These are phyloP conservation scores for Kalmusia sp. DNA, from an alignment of 2,329 filamentous ascomycete genomes.

Conservation along the genomic window DNA sequence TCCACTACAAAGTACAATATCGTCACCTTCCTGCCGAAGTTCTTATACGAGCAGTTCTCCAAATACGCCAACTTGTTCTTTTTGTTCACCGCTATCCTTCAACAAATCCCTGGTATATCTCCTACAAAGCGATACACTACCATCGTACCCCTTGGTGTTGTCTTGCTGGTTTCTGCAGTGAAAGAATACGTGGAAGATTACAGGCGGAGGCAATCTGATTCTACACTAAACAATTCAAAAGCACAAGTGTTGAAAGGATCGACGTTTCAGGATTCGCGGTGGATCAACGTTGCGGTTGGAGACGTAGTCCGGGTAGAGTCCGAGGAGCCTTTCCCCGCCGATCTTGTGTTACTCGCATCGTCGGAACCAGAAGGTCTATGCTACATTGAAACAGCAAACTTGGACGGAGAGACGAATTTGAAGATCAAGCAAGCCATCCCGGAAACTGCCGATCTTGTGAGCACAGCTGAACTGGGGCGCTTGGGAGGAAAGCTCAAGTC, in stretches of 20 bases:
- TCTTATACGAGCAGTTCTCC: slow-evolving; percentile 97
- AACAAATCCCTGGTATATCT: slow-evolving; percentile 94
- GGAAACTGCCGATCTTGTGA: slow-evolving; percentile 88
- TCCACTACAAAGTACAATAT: slow-evolving; percentile 98
- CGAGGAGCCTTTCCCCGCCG: slow-evolving; percentile 92
- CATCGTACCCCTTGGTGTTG: slow-evolving; percentile 89
- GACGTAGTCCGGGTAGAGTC: slow-evolving; percentile 94
- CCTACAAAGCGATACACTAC: slow-evolving; percentile 97
- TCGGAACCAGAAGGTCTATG: slow-evolving; percentile 97
- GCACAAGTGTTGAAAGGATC: slow-evolving; percentile 84
- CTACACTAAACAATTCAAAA: slow-evolving; percentile 84
- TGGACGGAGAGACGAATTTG: slow-evolving; percentile 96
- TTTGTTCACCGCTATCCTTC: slow-evolving; percentile 92
- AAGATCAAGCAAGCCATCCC: slow-evolving; percentile 98
- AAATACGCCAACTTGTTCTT: slow-evolving; percentile 99
- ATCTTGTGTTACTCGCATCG: slow-evolving; percentile 88
- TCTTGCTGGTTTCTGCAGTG: slow-evolving; percentile 90
- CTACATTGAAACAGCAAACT: slow-evolving; percentile 97
- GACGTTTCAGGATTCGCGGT: slow-evolving; percentile 83
- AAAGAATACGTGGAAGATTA: slow-evolving; percentile 96
- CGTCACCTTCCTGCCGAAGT: slow-evolving; percentile 93
- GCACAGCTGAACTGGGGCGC: slow-evolving; percentile 82
- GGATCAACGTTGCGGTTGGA: slow-evolving; percentile 91
- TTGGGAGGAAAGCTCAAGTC: slow-evolving; percentile 87
- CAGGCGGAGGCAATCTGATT: slow-evolving; percentile 86